Base-by-base conservation (phyloP, 257 asterid genomes). In the Eucommia ulmoides region DNA sequence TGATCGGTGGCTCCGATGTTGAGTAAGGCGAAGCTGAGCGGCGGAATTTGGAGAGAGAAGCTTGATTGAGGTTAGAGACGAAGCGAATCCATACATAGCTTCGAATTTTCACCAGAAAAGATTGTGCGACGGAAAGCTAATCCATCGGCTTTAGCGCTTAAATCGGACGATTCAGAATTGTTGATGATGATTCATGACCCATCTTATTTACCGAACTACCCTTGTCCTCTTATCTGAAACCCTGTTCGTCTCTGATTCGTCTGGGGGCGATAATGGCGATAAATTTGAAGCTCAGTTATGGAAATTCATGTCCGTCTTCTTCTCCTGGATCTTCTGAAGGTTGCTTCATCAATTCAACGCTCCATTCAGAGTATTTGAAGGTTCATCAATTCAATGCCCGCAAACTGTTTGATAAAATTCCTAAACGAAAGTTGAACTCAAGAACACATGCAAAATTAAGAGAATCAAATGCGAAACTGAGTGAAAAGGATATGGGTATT, bases 51-150 rank as follows among this genome's bases (percentile, higher is more conserved):
- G 61, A 60, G 52, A 60, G 23, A 41, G 74, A 59, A 35, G 44
- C 9, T 49, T 46, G 69, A 7, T 38, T 45, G 64, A 46, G 2
- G 41, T 66, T 54, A 53, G 52, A 51, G 65, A 66, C 42, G 44
- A 55, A 50, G 63, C 75, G 50, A 78, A 69, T 66, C 75, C 82
- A 66, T 55, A 64, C 80, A 72, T 72, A 56, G 56, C 74, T 56
- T 24, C 59, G 64, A 45, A 66, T 22, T 11, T 56, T 29, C 38
- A 29, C 38, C 38, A 29, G 38, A 29, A 8, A 29, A 6, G 7
- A 6, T 29, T 29, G 38, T 8, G 12, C 12, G 38, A 14, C 12
- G 38, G 38, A 8, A 29, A 29, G 7, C 38, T 29, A 29, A 29
- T 6, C 12, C 38, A 8, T 6, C 38, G 12, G 7, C 12, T 29